Percentiles rank a stretch among this genome's conserved stretches.
Evolutionary conservation across 169 alveolate species (phyloP).

Genomic region (Theileria annulata): DNA sequence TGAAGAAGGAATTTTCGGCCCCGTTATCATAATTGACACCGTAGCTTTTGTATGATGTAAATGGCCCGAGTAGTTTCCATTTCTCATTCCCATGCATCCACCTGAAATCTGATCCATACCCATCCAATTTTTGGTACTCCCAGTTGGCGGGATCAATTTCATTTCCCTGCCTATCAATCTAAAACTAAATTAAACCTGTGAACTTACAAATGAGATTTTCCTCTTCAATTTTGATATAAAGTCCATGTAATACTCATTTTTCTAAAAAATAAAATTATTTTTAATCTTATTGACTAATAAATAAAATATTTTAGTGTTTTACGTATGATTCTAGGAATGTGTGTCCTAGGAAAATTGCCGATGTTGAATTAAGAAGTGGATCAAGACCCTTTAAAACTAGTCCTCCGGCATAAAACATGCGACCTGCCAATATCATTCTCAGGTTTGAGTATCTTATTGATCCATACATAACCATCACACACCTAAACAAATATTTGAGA

Average conservation of each 20-base stretch:
- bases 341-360: slow-evolving; percentile 61
- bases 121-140: slow-evolving; percentile 49
- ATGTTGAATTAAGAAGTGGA: neutral
- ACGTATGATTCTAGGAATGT: slow-evolving; percentile 63
- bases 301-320: neutral
- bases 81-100: slow-evolving; percentile 64
- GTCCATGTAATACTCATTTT: slow-evolving; percentile 13
- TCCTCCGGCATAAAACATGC: slow-evolving; percentile 57
- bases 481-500: slow-evolving; percentile 10
- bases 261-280: slow-evolving; percentile 1
- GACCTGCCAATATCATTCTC: slow-evolving; percentile 54
- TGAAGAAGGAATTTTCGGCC: slow-evolving; percentile 13
- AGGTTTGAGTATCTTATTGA: slow-evolving; percentile 34
- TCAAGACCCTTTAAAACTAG: slow-evolving; percentile 23
- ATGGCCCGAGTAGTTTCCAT: slow-evolving; percentile 63
- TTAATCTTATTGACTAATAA: neutral
- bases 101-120: slow-evolving; percentile 54
- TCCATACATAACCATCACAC: slow-evolving; percentile 42
- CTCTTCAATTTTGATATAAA: slow-evolving; percentile 20
- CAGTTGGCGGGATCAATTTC: slow-evolving; percentile 59
- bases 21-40: slow-evolving; percentile 16
- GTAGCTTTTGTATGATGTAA: slow-evolving; percentile 34
- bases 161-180: slow-evolving; percentile 54
- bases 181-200: neutral
- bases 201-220: slow-evolving; percentile 44